Conservation (phyloP, 371 early-diverging fungal genomes). For the Mortierella sp. region DNA sequence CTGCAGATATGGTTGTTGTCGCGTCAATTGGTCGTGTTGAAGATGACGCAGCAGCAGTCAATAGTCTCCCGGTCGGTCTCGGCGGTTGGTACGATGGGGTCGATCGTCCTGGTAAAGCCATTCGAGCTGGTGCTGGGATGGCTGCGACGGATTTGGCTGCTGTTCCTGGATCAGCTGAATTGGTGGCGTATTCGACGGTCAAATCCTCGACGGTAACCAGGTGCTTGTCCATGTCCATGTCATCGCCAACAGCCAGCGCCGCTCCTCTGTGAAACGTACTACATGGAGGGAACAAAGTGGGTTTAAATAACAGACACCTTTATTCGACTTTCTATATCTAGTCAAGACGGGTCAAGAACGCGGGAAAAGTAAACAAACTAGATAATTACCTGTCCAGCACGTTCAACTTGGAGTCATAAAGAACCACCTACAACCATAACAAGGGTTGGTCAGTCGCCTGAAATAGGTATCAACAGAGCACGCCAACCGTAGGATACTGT, state of each 20-base stretch:
- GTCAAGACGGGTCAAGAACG: too few relatives aligned
- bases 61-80: not conserved
- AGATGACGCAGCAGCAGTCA: not conserved
- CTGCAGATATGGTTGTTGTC: not conserved
- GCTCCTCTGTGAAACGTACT: constrained; percentile 64
- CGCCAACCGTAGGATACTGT: not conserved
- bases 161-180: constrained; percentile 14
- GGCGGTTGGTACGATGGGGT: not conserved
- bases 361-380: not conserved
- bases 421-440: constrained; percentile 23
- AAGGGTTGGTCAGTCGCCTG: not conserved
- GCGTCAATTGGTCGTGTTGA: not conserved
- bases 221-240: constrained; percentile 74
- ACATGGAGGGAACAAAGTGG: not conserved
- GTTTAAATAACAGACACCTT: not conserved
- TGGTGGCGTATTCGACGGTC: constrained; percentile 31
- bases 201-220: constrained; percentile 65
- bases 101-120: not conserved
- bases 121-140: not conserved
- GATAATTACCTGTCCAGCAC: constrained; percentile 48
- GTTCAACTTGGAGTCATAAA: constrained; percentile 42
- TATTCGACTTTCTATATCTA: too few relatives aligned
- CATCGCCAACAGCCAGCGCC: constrained; percentile 63
- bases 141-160: not conserved
- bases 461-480: not conserved